Conservation (phyloP, 1,284 basidiomycete genomes). For the Puccinia sorghi region DNA sequence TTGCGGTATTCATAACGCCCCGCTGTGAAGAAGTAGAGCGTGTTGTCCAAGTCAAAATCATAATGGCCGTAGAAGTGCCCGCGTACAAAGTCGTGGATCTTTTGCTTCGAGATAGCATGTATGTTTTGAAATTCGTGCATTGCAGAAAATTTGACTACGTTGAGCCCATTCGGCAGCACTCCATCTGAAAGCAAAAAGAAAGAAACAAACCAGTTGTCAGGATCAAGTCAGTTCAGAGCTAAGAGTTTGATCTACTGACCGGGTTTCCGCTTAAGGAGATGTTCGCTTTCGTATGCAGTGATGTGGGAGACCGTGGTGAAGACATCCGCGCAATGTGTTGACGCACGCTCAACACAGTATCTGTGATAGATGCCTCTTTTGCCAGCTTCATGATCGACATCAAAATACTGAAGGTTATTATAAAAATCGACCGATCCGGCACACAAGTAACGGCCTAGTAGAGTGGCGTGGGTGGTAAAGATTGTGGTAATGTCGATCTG, state of each 20-base stretch:
- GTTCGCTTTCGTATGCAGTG: constrained; percentile 94
- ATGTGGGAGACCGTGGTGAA: constrained; percentile 52
- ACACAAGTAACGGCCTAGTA: constrained; percentile 95
- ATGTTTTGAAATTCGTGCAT: constrained; percentile 95
- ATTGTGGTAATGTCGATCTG: constrained; percentile 98
- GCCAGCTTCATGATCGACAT: constrained; percentile 97
- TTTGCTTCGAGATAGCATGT: constrained; percentile 85
- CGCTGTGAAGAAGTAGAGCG: constrained; percentile 98
- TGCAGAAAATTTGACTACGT: constrained; percentile 92
- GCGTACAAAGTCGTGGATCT: constrained; percentile 95
- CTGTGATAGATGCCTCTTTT: constrained; percentile 85
- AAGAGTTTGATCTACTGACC: constrained; percentile 55
- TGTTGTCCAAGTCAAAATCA: constrained; percentile 93
- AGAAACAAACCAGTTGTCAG: neutral
- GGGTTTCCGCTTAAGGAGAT: constrained; percentile 93
- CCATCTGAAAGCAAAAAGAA: constrained; percentile 66
- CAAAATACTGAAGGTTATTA: constrained; percentile 99
- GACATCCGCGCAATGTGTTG: constrained; percentile 84
- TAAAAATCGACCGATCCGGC: constrained; percentile 98
- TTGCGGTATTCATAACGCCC: constrained; percentile 98
- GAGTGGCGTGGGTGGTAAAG: constrained; percentile 91
- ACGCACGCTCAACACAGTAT: constrained; percentile 94
- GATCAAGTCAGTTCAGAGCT: neutral
- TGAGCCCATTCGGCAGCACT: constrained; percentile 95
- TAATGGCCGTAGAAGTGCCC: constrained; percentile 98